Percentiles rank a stretch among this genome's conserved stretches.
These are phyloP conservation scores for Arachis hypogaea DNA, from an alignment of 306 rosid genomes.

Conservation along the genomic window DNA sequence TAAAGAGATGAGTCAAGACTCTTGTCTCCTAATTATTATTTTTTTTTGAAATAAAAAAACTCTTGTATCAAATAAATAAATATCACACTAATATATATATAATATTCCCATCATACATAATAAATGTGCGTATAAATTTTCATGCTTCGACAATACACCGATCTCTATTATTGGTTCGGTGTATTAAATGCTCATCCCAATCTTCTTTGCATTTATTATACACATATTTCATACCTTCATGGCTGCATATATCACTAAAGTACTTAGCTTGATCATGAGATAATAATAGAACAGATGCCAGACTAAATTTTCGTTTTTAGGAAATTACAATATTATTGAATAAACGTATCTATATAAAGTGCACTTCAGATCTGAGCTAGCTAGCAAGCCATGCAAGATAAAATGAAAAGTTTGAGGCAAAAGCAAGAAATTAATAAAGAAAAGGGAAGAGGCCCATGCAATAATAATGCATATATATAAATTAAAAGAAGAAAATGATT, in stretches of 20 bases:
- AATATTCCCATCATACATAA: constrained; percentile 10
- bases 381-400: constrained; percentile 4
- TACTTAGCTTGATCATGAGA: neutral
- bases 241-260: neutral
- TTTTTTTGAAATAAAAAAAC: too few species aligned
- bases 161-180: constrained; percentile 55
- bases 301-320: too few species aligned
- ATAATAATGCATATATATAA: too few species aligned
- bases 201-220: constrained; percentile 33
- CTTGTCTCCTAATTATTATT: too few species aligned
- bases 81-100: neutral
- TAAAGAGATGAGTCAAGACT: too few species aligned
- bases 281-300: too few species aligned
- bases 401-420: neutral
- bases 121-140: constrained; percentile 39
- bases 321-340: too few species aligned
- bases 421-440: constrained; percentile 6
- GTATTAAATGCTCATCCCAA: constrained; percentile 48
- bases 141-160: constrained; percentile 43
- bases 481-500: neutral
- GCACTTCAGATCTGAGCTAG: neutral
- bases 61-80: too few species aligned
- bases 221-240: constrained; percentile 37
- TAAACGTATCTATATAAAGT: neutral
- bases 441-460: constrained; percentile 31